Evolutionary conservation across 1,284 basidiomycete species (phyloP), one percentile per base, ranked within the genome.

Genomic region (Heimioporus punctisporus): DNA sequence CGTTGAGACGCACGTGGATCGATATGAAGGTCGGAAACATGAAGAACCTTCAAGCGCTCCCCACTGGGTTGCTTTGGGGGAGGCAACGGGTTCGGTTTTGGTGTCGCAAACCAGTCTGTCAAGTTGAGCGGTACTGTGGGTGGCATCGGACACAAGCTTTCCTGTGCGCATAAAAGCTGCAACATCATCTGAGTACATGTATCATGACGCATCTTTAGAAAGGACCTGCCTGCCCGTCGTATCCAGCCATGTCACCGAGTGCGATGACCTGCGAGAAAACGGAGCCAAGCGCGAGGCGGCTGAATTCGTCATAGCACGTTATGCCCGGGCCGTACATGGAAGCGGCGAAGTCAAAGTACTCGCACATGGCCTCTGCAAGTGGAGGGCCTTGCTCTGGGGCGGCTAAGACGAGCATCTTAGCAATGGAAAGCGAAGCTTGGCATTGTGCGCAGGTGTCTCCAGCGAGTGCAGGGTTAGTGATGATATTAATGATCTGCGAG

Each of bases 1-100:
- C 3, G 15, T 30, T 6, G n/a, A 12, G 43, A 70, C 80, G 48
- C 62, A 86, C 81, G 76, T 26, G 90, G 85, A 63, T 93, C 91
- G 46, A 93, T 70, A 71, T 93, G 92, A 56, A 89, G 76, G 64
- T 92, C 91, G 1, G 87, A 89, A 12, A 92, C 60, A 60, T 93
- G 90, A 31, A 92, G 70, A 10, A 92, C 84, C 60, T 88, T 90
- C 44, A 92, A 71, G 46, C 82, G 77, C 60, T 85, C 74, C 5
- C 87, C 87, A 52, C 83, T 87, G 4, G 79, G 77, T 62, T 76
- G 73, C 63, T 78, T 84, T 2, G 76, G 74, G 10, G 75, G 64
- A 27, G 82, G 84, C 1, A 85, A 74, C 23, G 86, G 85, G 46
- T 79, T 74, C 0, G 89, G 89, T 62, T 90, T 91, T 4, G 85